These are phyloP conservation scores for Volvox carteri DNA, from an alignment of 163 green algal genomes.

Conservation along the genomic window DNA sequence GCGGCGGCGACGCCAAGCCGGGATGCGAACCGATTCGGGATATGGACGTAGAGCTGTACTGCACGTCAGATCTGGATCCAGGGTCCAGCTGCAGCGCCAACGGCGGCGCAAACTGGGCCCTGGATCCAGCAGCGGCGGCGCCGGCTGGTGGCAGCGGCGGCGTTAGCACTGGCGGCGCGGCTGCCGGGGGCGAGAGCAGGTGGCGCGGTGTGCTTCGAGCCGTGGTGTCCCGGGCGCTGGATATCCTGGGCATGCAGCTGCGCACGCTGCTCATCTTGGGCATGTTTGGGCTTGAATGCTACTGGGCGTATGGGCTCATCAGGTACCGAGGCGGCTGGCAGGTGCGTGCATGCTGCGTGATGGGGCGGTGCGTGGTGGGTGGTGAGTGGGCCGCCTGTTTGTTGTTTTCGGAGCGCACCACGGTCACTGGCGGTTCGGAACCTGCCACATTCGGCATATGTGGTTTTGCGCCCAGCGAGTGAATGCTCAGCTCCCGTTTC, in stretches of 20 bases:
- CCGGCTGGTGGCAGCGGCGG: background rate
- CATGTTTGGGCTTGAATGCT: slow-evolving; percentile 57
- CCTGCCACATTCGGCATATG: too few relatives aligned
- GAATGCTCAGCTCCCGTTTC: too few relatives aligned
- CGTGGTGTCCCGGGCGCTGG: background rate
- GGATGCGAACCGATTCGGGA: background rate
- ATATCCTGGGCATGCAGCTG: slow-evolving; percentile 41
- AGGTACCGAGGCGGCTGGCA: slow-evolving; percentile 51
- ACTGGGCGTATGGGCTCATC: slow-evolving; percentile 54
- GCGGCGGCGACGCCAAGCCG: background rate
- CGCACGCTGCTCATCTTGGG: slow-evolving; percentile 42
- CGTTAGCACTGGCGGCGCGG: background rate
- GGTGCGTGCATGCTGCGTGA: slow-evolving; percentile 12
- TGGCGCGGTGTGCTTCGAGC: background rate
- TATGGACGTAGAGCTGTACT: background rate
- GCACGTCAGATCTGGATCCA: background rate
- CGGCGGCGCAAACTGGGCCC: background rate
- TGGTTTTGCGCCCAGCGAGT: too few relatives aligned
- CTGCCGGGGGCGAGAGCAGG: background rate
- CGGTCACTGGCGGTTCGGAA: too few relatives aligned
- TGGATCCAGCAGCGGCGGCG: background rate
- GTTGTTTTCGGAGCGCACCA: too few relatives aligned
- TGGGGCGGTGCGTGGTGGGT: too few relatives aligned
- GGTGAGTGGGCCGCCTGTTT: too few relatives aligned
- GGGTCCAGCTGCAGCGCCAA: background rate